Base-by-base conservation (phyloP, 495 filamentous ascomycete species). In the Letharia columbiana region DNA sequence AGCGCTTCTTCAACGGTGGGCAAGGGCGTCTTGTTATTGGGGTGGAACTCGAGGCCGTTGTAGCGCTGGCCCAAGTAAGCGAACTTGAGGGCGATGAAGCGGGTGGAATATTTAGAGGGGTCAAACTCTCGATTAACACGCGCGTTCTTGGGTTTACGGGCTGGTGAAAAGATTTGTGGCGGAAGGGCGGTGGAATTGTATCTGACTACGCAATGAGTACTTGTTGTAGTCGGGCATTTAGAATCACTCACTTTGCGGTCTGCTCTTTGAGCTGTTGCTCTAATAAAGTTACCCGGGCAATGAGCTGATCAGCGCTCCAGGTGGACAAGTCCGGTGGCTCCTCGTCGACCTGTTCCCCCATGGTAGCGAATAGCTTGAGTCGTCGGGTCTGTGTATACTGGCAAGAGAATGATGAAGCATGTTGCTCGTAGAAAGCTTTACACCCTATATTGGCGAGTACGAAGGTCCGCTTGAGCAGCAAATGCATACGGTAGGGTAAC, bases 51-150 rank as follows among this genome's bases (percentile, higher is more conserved):
- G 67, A 92, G 91, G 4, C 94, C 95, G 76, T 92, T 91, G 73
- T 96, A 98, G 63, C 82, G 80, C 70, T 90, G 89, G 44, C 94
- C 94, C 23, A 98, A 80, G 77, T 98, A 98, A 56, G 94, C 91
- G 50, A 98, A 86, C 72, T 97, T 98, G 37, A 98, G 80, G 28
- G 95, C 94, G 52, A 98, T 88, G 62, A 86, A 82, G 31, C 95
- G 84, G 31, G 91, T 96, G 42, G 81, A 79, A 77, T 97, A 95
- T 71, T 87, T 89, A 2, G 86, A 84, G 9, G 89, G 84, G 73
- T 97, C 89, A 69, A 96, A 86, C 65, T 79, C 76, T 63, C 83
- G 79, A 56, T 39, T 62, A n/a, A 57, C 37, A 49, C 63, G 67
- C 49, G 58, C 20, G 7, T 63, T 70, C 23, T 54, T 68, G 57